Evolutionary conservation across 441 rosid genomes (phyloP), one percentile per base, ranked within the genome.

Genomic region (Croton setiger): DNA sequence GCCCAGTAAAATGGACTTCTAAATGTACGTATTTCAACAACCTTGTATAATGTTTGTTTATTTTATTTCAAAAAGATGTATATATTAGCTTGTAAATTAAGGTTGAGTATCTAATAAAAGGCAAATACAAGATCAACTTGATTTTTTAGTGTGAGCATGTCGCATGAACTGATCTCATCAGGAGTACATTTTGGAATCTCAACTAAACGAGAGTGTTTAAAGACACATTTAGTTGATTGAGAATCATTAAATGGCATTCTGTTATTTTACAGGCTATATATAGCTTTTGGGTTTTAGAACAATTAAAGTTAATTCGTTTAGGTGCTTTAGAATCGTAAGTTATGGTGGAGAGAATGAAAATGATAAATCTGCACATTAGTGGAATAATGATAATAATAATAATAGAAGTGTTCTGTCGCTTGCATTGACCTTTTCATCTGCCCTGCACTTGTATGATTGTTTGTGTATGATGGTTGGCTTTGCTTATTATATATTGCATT

Each of bases 371-470:
- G 43, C 43, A 39, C 10, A 4, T 39, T 4, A 39, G 8, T 39
- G 1, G 31, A 27, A 27, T 27, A 27, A n/a, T n/a, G n/a, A n/a
- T n/a, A n/a, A n/a, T n/a, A n/a, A n/a, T n/a, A n/a, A n/a, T n/a
- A n/a, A n/a, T n/a, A n/a, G n/a, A n/a, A n/a, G n/a, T 64, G 53
- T 72, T 45, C 67, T 61, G 80, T 82, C 80, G 56, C 70, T 68
- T 72, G 67, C 49, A 55, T 48, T 70, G 66, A 80, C 43, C 18
- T 43, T 48, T 27, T 27, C 31, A 27, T 27, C 31, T 27, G 31
- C 31, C 31, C 31, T 27, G 31, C 31, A 27, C 31, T 27, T 27
- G 31, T 27, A 27, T 27, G 31, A 27, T 27, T 27, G 31, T 27
- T 27, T 27, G 31, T 27, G 31, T 27, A 27, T 27, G 31, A 27